Evolutionary conservation across 2,329 filamentous ascomycete genomes (phyloP), one percentile per base, ranked within the genome.

Genomic region (Emergomyces orientalis): DNA sequence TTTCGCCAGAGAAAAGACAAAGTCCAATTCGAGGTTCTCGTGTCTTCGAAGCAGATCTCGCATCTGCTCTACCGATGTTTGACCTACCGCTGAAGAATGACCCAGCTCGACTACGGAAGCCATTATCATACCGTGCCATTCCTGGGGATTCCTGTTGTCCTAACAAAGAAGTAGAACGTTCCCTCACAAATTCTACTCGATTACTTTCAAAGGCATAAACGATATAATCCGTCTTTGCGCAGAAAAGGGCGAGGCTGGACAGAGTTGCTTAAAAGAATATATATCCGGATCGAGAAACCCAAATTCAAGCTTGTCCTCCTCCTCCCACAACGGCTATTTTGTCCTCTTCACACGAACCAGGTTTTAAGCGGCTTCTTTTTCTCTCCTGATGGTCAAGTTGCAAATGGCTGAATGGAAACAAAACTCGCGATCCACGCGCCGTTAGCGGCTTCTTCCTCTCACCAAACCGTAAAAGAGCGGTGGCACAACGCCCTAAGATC

Each of bases 31-130:
- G 59, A n/a, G 61, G 43, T 22, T 37, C 17, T 13, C 47, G 32
- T 27, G 32, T 19, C 41, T 54, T 39, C 19, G 62, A 63, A 45
- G 43, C 6, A 22, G 55, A 27, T 9, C 55, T 51, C n/a, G 6
- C 34, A 60, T 60, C 25, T n/a, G 41, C 41, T 2, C 30, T n/a
- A 14, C 27, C 25, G 17, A 60, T 54, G 39, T 5, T 13, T 27
- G 60, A 45, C 7, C 13, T 59, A 11, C 57, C 43, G 8, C 54
- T 32, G n/a, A 65, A 64, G 9, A 63, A 57, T 51, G 64, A 52
- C 5, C 39, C 17, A n/a, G 57, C 47, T 17, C 41, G 64, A 47
- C 11, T 30, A 43, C 60, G 55, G 47, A 65, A 55, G 30, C 45
- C 17, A 22, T 61, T 37, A 63, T 57, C 13, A 27, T 32, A 22